These are phyloP conservation scores for Exsudoporus floridanus DNA, from an alignment of 1,284 basidiomycete genomes.

Conservation along the genomic window DNA sequence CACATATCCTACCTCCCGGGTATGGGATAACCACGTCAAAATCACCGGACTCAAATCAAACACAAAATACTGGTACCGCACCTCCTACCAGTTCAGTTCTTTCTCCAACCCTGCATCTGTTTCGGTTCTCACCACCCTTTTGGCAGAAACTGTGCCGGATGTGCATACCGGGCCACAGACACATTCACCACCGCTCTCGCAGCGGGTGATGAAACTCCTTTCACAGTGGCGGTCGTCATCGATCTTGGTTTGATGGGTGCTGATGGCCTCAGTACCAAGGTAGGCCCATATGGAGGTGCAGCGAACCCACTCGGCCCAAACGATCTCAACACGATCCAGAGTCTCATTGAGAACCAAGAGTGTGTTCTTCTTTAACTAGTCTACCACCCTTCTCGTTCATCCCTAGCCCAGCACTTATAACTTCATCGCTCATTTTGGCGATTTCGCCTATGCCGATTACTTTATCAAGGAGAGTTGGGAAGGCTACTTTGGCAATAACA, in stretches of 20 bases:
- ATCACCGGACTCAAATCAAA: slow-evolving; percentile 23
- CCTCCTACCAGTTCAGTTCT: slow-evolving; percentile 26
- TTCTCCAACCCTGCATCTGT: too few species aligned
- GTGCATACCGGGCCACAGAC: slow-evolving; percentile 26
- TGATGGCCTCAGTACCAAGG: slow-evolving; percentile 30
- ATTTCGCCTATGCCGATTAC: slow-evolving; percentile 32
- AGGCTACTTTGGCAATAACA: slow-evolving; percentile 32
- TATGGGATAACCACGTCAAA: slow-evolving; percentile 33
- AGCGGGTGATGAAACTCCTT: slow-evolving; percentile 19
- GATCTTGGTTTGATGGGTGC: slow-evolving; percentile 32
- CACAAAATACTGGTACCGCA: slow-evolving; percentile 32
- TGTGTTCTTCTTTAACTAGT: slow-evolving; percentile 3
- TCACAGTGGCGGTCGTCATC: slow-evolving; percentile 27
- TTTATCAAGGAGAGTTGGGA: slow-evolving; percentile 32
- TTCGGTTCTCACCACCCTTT: background rate
- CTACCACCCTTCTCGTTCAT: background rate
- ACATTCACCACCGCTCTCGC: slow-evolving; percentile 27
- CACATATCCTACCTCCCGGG: slow-evolving; percentile 27
- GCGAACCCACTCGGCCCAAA: slow-evolving; percentile 25
- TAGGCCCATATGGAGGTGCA: slow-evolving; percentile 27
- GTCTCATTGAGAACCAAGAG: slow-evolving; percentile 32
- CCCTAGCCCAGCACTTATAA: slow-evolving; percentile 21
- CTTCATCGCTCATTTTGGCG: slow-evolving; percentile 28
- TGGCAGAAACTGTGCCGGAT: slow-evolving; percentile 28
- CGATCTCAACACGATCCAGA: slow-evolving; percentile 33